These are phyloP conservation scores for Pilasporangium apinafurcum DNA, from an alignment of 352 stramenopile genomes.

Conservation along the genomic window DNA sequence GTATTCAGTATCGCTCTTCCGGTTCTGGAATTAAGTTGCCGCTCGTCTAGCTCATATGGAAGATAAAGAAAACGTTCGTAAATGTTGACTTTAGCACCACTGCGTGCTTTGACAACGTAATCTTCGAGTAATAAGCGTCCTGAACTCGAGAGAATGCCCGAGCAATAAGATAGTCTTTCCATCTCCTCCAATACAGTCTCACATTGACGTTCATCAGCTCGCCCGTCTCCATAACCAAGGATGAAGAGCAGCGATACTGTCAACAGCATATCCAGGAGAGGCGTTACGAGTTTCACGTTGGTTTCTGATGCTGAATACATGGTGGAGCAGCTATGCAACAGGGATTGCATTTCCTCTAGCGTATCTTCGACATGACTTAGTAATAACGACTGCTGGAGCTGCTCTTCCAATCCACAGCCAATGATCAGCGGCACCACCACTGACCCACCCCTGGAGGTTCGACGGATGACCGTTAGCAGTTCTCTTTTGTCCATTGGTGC, in stretches of 20 bases:
- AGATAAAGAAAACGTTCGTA: conserved; percentile 19
- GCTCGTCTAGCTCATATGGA: conserved; percentile 7
- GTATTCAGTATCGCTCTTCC: conserved; percentile 11
- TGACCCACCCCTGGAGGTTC: no score
- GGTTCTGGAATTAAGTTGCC: conserved; percentile 14
- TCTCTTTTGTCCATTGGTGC: no score
- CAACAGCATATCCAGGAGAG: conserved; percentile 1
- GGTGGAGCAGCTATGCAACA: no score
- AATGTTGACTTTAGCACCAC: no score
- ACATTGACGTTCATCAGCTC: no score
- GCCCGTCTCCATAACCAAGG: no score
- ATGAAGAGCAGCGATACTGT: not conserved
- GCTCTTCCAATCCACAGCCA: conserved; percentile 15
- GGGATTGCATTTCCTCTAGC: conserved; percentile 4
- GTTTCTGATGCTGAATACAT: not conserved
- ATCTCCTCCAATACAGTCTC: no score
- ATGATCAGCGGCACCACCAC: conserved; percentile 19
- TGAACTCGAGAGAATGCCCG: no score
- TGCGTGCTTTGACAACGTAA: no score
- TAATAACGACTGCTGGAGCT: conserved; percentile 24
- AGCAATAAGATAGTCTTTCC: no score
- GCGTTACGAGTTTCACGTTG: not conserved
- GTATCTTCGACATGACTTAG: conserved; percentile 23
- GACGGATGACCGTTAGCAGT: no score
- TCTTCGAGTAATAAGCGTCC: no score